Base-by-base conservation (phyloP, 352 stramenopile species). In the Pythium utonaiense region DNA sequence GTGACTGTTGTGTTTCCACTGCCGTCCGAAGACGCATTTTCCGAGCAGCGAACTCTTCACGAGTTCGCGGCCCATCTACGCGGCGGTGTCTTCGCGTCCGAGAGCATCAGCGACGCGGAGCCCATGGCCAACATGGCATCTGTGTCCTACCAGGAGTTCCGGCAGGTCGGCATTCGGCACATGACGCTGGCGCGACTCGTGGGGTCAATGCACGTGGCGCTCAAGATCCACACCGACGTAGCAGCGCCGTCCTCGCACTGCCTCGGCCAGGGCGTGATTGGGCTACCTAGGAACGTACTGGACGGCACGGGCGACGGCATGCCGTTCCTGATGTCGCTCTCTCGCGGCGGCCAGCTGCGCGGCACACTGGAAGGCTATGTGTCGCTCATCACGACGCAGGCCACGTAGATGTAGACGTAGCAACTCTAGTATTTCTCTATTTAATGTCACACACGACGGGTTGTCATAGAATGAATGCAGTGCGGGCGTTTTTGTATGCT, bases 1-100 rank as follows among this genome's bases (percentile, higher is more conserved):
- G 72, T 91, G 34, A 89, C 77, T 7, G 69, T 89, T 25, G 75
- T 91, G 58, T 94, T 93, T 54, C 85, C 85, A 2, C 60, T 94
- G 16, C 85, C 85, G 34, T 89, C 79, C 0, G 85, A 94, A 64
- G 85, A 94, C 53, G 83, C 88, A 34, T 94, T 94, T 53, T 88
- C 83, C 3, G 81, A 87, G 40, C 85, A 94, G 59, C 80, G 83
- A n/a, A 86, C 83, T 42, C 70, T 94, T 12, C 71, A 89, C n/a
- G 78, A 91, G 57, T 76, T 93, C 28, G 84, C 84, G 1, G 80
- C 89, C 28, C 75, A 78, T 22, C 74, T 91, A 24, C 82, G 73
- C 31, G 77, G 79, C 12, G 82, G 82, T 27, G 67, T 89, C 42
- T 74, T 87, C 36, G 33, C 58, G 16, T 57, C 53, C 17, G 48